Evolutionary conservation across 176 grass and related monocot species (phyloP).

Genomic region (Secale cereale): DNA sequence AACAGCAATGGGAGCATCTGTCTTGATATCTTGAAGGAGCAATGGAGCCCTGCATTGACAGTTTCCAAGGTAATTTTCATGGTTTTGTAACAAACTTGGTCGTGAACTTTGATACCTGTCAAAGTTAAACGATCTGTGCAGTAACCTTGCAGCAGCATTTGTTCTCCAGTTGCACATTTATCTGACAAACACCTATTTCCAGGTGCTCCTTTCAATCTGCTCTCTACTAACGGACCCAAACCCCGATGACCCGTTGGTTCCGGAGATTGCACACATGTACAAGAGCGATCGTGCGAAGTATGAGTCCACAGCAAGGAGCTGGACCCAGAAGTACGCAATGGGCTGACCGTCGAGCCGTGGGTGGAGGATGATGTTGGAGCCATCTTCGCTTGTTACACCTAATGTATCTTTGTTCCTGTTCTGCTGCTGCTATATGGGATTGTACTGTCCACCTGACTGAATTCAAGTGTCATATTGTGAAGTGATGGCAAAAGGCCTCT

Average conservation of each 20-base stretch:
- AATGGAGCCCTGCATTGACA: slow-evolving; percentile 61
- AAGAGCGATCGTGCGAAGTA: slow-evolving; percentile 44
- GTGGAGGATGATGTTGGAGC: not conserved
- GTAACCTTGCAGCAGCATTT: not conserved
- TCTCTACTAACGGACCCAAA: slow-evolving; percentile 54
- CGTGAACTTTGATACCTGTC: not conserved
- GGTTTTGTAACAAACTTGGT: not conserved
- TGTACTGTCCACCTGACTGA: not conserved
- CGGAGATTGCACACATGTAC: slow-evolving; percentile 53
- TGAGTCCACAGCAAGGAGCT: slow-evolving; percentile 46
- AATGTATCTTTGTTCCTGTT: slow-evolving; percentile 8
- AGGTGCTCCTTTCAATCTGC: slow-evolving; percentile 61
- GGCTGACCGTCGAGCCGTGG: slow-evolving; percentile 5
- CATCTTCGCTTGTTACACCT: not conserved
- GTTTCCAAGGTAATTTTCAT: slow-evolving; percentile 41
- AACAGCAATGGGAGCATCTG: slow-evolving; percentile 63
- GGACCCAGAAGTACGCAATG: slow-evolving; percentile 59
- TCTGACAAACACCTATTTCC: not conserved
- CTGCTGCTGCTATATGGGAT: not conserved
- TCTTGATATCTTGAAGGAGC: slow-evolving; percentile 65
- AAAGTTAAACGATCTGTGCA: not conserved
- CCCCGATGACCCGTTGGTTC: slow-evolving; percentile 45
- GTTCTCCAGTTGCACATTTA: not conserved
- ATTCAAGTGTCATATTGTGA: not conserved
- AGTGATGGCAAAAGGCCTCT: not conserved